Conservation (phyloP, 306 rosid species). For the Leucaena leucocephala region DNA sequence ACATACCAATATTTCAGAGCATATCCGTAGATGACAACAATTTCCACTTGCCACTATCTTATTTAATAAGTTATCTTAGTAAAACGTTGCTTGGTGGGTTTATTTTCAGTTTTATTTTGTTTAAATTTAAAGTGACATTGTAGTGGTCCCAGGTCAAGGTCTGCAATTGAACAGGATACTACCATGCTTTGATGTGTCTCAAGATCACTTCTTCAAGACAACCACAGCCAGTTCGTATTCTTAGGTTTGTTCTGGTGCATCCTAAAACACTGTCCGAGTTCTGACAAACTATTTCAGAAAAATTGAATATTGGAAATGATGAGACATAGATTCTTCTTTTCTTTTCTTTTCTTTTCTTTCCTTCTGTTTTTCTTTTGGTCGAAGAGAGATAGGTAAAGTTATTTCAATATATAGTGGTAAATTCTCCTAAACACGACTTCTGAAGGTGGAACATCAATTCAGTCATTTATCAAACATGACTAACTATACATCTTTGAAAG, state of each 20-base stretch:
- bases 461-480: constrained; percentile 2
- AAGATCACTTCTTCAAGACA: not conserved
- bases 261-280: not conserved
- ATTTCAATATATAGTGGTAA: not conserved
- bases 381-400: not conserved
- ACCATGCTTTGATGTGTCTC: not conserved
- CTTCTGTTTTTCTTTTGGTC: too few relatives aligned
- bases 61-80: not conserved
- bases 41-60: not conserved
- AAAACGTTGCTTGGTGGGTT: not conserved
- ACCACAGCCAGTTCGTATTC: not conserved
- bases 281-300: not conserved
- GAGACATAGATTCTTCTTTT: not conserved
- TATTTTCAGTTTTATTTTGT: not conserved
- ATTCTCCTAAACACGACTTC: not conserved
- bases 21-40: not conserved
- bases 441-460: not conserved
- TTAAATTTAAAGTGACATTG: not conserved
- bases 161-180: not conserved
- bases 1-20: not conserved
- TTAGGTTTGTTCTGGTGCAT: not conserved
- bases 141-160: not conserved
- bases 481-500: not conserved
- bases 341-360: not conserved
- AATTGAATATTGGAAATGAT: not conserved